Evolutionary conservation across 2,329 filamentous ascomycete genomes (phyloP).

Genomic region (Neofusicoccum sp.): DNA sequence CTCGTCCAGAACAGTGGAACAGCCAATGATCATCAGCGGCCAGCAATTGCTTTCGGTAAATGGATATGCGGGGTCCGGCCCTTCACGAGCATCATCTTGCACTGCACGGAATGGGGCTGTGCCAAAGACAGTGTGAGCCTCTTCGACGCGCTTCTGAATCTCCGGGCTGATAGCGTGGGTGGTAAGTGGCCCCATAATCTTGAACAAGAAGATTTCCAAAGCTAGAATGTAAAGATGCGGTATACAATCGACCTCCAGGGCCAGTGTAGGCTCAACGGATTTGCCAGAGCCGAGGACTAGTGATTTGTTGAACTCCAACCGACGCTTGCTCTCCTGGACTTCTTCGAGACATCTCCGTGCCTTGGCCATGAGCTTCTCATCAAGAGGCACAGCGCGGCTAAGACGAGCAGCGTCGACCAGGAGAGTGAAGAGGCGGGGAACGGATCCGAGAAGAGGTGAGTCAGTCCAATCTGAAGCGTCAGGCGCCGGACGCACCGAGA

Average conservation of each 20-base stretch:
- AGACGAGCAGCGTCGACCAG: not conserved
- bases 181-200: not conserved
- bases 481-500: not conserved
- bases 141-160: not conserved
- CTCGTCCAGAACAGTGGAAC: not conserved
- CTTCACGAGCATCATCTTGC: not conserved
- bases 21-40: slow-evolving; percentile 9
- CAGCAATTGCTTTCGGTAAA: slow-evolving; percentile 10
- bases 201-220: slow-evolving; percentile 2
- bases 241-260: not conserved
- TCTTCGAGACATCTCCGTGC: not conserved
- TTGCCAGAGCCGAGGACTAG: not conserved
- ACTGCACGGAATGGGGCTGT: not conserved
- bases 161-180: not conserved
- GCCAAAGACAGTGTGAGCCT: not conserved
- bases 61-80: not conserved
- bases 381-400: not conserved
- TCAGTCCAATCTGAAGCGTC: not conserved
- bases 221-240: not conserved
- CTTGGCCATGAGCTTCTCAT: not conserved
- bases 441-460: slow-evolving; percentile 11
- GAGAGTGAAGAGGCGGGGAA: not conserved
- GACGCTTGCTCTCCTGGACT: not conserved
- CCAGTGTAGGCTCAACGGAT: not conserved
- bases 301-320: not conserved